Conservation (phyloP, 495 filamentous ascomycete species). For the Daldinia vernicosa region DNA sequence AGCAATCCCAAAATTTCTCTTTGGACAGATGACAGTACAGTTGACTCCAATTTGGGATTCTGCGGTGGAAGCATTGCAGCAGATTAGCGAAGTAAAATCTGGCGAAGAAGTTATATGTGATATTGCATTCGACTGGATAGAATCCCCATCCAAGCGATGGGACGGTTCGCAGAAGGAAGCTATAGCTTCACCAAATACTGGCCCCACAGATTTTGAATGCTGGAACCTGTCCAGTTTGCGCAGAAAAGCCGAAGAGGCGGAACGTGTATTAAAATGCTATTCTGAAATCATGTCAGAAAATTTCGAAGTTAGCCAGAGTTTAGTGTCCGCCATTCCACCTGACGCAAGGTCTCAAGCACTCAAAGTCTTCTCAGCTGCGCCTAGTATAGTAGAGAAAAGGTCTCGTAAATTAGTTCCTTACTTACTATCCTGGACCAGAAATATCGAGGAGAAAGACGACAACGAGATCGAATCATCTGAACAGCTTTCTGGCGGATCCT, state of each 20-base stretch:
- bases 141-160: conserved; percentile 62
- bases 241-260: conserved; percentile 51
- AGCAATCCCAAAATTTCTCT: conserved; percentile 82
- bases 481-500: conserved; percentile 64
- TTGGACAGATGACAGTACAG: conserved; percentile 86
- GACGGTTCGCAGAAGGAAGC: conserved; percentile 45
- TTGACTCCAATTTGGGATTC: conserved; percentile 88
- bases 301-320: conserved; percentile 61
- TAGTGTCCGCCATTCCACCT: conserved; percentile 48
- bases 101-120: conserved; percentile 79
- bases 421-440: conserved; percentile 77
- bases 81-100: conserved; percentile 71
- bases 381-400: conserved; percentile 80
- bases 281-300: conserved; percentile 58
- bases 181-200: conserved; percentile 23
- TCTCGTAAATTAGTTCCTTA: conserved; percentile 86
- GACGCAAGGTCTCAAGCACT: conserved; percentile 78
- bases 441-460: conserved; percentile 57
- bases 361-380: conserved; percentile 75
- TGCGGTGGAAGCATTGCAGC: conserved; percentile 74
- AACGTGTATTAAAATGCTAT: conserved; percentile 51
- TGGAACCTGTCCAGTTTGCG: conserved; percentile 72
- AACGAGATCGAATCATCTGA: conserved; percentile 45
- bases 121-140: conserved; percentile 82
- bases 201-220: conserved; percentile 78